phyloP scores from a whole-genome alignment of 1,139 yeast species.

The Hyphopichia burtonii region DNA sequence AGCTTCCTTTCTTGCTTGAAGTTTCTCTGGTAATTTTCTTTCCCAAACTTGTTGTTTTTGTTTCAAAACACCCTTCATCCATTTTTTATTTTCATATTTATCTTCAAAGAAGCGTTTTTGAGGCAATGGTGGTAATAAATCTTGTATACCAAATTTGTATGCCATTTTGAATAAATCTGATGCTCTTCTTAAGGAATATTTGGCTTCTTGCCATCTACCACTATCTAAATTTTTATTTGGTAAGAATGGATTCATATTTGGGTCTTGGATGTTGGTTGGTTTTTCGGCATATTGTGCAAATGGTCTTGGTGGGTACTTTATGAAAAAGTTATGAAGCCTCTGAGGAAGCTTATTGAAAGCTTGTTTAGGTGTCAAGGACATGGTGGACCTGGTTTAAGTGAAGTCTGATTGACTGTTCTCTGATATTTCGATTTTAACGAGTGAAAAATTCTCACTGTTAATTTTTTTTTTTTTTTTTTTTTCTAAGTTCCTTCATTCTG shows the following conservation, averaged over 20 bases:
- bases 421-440: no score
- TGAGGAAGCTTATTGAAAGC: constrained; percentile 66
- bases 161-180: constrained; percentile 86
- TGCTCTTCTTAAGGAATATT: constrained; percentile 79
- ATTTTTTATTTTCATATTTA: constrained; percentile 66
- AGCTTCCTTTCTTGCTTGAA: constrained; percentile 64
- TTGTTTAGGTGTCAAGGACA: constrained; percentile 32
- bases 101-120: constrained; percentile 77
- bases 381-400: constrained; percentile 8
- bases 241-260: constrained; percentile 81
- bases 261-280: constrained; percentile 66
- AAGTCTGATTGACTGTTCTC: background rate
- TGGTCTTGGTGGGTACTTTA: constrained; percentile 86
- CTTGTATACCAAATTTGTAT: constrained; percentile 73
- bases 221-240: constrained; percentile 85
- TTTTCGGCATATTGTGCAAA: constrained; percentile 60
- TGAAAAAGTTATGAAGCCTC: constrained; percentile 72
- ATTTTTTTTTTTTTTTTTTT: no score
- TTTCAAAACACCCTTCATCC: constrained; percentile 73
- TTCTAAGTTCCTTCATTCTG: no score
- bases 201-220: constrained; percentile 72
- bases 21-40: constrained; percentile 61
- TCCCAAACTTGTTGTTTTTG: constrained; percentile 86
- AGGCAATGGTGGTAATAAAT: constrained; percentile 72
- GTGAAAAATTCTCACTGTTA: background rate